Conservation (phyloP, 148 eudicot genomes). For the Diospyros lotus region DNA sequence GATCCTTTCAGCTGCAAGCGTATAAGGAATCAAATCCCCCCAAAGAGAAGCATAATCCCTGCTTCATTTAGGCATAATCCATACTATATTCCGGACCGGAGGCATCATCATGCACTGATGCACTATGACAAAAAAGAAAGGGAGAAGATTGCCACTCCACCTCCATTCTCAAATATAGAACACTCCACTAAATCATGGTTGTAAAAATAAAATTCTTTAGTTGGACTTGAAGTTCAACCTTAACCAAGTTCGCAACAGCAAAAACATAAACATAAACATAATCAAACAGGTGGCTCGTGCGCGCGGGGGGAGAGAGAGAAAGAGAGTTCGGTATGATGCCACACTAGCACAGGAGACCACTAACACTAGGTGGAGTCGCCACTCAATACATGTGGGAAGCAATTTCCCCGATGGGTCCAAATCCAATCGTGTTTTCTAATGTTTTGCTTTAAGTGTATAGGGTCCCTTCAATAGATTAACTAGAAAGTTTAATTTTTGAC, state of each 20-base stretch:
- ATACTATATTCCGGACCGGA: not conserved
- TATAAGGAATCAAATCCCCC: constrained; percentile 6
- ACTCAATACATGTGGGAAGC: constrained; percentile 24
- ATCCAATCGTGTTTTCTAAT: not conserved
- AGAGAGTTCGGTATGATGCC: not conserved
- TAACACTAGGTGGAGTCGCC: constrained; percentile 7
- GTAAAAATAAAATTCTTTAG: not conserved
- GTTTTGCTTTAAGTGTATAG: not conserved
- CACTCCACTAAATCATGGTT: not conserved
- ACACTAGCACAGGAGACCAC: constrained; percentile 12
- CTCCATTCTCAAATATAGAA: not conserved
- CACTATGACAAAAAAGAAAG: not conserved
- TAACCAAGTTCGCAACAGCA: not conserved
- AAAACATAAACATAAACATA: not conserved
- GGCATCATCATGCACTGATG: not conserved
- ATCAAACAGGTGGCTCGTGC: not conserved
- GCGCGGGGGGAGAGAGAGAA: not conserved
- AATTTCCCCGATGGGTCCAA: constrained; percentile 13
- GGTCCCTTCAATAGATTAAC: not conserved
- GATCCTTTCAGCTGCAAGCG: not conserved
- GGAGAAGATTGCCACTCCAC: not conserved
- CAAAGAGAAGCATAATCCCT: constrained; percentile 8
- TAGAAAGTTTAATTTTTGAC: not conserved
- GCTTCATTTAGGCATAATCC: not conserved
- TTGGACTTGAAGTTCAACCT: not conserved